Evolutionary conservation across 1,284 basidiomycete genomes (phyloP).

Genomic region (Ustilago crameri): DNA sequence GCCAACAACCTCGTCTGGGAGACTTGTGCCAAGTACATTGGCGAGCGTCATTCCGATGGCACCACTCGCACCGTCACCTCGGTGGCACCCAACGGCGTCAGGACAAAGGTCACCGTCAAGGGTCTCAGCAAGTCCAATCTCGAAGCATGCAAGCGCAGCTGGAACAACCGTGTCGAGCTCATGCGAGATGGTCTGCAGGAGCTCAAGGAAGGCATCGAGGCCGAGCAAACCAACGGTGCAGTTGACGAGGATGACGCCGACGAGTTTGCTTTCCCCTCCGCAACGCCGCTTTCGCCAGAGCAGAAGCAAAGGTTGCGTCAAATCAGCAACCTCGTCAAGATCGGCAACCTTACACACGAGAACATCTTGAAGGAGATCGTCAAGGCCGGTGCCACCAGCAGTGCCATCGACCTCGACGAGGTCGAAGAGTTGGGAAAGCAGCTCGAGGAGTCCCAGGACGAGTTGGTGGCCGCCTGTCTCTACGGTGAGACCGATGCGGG

Average conservation of each 20-base stretch:
- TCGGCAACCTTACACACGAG: constrained; percentile 48
- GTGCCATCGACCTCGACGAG: constrained; percentile 38
- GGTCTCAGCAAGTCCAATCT: constrained; percentile 53
- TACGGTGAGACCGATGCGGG: constrained; percentile 51
- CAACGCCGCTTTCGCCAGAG: constrained; percentile 28
- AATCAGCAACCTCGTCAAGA: constrained; percentile 48
- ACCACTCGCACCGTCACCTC: constrained; percentile 37
- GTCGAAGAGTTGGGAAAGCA: constrained; percentile 46
- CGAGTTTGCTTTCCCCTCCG: constrained; percentile 41
- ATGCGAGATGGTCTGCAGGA: constrained; percentile 55
- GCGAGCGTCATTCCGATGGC: constrained; percentile 32
- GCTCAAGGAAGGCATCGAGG: constrained; percentile 45
- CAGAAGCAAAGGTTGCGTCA: constrained; percentile 44
- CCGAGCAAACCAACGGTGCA: constrained; percentile 10
- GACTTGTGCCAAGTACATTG: constrained; percentile 47
- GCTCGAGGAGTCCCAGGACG: constrained; percentile 55
- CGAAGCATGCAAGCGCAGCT: constrained; percentile 49
- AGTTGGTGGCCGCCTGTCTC: constrained; percentile 50
- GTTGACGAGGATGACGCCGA: constrained; percentile 23
- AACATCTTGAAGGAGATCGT: constrained; percentile 42
- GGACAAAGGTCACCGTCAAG: constrained; percentile 44
- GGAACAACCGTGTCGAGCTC: constrained; percentile 48
- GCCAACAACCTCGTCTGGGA: constrained; percentile 54
- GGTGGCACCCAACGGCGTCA: constrained; percentile 35
- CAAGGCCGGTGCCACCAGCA: constrained; percentile 14